Percentiles rank a stretch among this genome's conserved stretches.
Evolutionary conservation across 768 basidiomycete species (phyloP).

Genomic region (Lactarius indigo): DNA sequence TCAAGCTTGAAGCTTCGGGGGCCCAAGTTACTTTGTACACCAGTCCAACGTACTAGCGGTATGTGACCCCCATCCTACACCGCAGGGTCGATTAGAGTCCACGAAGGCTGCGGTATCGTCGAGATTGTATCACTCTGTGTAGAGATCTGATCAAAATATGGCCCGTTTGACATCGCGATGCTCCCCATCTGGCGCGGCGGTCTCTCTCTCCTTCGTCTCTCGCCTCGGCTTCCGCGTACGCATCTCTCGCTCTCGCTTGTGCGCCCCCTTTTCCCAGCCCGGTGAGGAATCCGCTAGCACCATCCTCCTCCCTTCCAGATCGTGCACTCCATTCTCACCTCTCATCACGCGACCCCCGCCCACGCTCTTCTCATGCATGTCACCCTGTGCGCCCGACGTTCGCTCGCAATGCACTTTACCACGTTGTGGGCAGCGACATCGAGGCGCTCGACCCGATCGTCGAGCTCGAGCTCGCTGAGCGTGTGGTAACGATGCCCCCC

Average conservation of each 20-base stretch:
- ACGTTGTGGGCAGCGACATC: slow-evolving; percentile 40
- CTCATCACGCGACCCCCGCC: slow-evolving; percentile 40
- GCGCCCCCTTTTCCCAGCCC: too few relatives aligned
- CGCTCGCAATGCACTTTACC: slow-evolving; percentile 43
- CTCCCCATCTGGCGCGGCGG: slow-evolving; percentile 46
- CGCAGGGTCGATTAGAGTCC: slow-evolving; percentile 28
- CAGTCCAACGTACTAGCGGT: slow-evolving; percentile 44
- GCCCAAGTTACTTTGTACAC: slow-evolving; percentile 37
- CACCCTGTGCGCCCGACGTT: slow-evolving; percentile 36
- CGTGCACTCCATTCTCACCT: slow-evolving; percentile 30
- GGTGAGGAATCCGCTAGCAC: neutral
- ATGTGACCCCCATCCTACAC: slow-evolving; percentile 1
- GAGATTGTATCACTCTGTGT: slow-evolving; percentile 39
- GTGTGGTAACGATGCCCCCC: slow-evolving; percentile 23
- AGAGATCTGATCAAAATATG: slow-evolving; percentile 40
- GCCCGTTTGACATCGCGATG: slow-evolving; percentile 41
- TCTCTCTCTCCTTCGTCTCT: slow-evolving; percentile 36
- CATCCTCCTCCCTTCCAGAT: slow-evolving; percentile 29
- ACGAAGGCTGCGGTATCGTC: slow-evolving; percentile 34
- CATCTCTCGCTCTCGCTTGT: neutral
- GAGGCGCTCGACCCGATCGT: slow-evolving; percentile 41
- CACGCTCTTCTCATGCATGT: slow-evolving; percentile 39
- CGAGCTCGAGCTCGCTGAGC: slow-evolving; percentile 35
- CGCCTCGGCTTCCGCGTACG: slow-evolving; percentile 39
- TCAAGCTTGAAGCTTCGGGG: too few relatives aligned